A percentile compares a stretch with the other conserved stretches of the same genome.
Evolutionary conservation across 768 basidiomycete genomes (phyloP).

Genomic region (Hericium alpestre): DNA sequence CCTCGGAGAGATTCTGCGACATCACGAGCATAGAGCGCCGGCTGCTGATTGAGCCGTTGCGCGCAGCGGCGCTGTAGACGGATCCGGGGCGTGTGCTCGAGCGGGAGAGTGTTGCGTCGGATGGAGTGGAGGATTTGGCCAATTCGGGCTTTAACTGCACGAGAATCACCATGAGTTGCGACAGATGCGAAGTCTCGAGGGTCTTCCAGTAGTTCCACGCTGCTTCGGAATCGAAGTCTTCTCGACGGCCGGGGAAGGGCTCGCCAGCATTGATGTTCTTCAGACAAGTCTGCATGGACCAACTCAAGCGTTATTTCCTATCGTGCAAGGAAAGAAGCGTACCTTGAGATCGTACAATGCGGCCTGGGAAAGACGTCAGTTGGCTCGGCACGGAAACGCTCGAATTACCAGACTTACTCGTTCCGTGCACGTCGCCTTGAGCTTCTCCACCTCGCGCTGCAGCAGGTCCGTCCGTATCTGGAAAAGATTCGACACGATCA

Average conservation of each 20-base stretch:
- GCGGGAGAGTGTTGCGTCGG: conserved; percentile 34
- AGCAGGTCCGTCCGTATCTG: conserved; percentile 59
- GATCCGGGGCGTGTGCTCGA: conserved; percentile 42
- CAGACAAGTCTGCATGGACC: conserved; percentile 56
- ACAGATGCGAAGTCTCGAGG: conserved; percentile 71
- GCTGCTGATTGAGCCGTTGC: conserved; percentile 57
- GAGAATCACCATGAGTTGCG: conserved; percentile 83
- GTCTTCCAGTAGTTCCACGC: conserved; percentile 81
- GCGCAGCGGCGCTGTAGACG: conserved; percentile 33
- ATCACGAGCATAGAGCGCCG: conserved; percentile 40
- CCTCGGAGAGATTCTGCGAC: conserved; percentile 18
- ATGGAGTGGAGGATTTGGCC: conserved; percentile 57
- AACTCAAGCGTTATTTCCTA: conserved; percentile 1
- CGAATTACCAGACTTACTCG: conserved; percentile 36
- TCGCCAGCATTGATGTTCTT: conserved; percentile 83
- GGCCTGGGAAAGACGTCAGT: conserved; percentile 36
- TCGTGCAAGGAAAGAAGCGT: conserved; percentile 10
- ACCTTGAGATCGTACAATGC: conserved; percentile 85
- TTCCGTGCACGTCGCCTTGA: conserved; percentile 60
- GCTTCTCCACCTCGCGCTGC: conserved; percentile 62
- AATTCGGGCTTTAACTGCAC: conserved; percentile 78
- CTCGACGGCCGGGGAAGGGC: conserved; percentile 73
- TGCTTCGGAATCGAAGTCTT: conserved; percentile 76
- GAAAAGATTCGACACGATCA: conserved; percentile 60
- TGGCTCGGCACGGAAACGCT: neutral